These are phyloP conservation scores for Phytophthora constricta DNA, from an alignment of 352 stramenopile genomes.

Conservation along the genomic window DNA sequence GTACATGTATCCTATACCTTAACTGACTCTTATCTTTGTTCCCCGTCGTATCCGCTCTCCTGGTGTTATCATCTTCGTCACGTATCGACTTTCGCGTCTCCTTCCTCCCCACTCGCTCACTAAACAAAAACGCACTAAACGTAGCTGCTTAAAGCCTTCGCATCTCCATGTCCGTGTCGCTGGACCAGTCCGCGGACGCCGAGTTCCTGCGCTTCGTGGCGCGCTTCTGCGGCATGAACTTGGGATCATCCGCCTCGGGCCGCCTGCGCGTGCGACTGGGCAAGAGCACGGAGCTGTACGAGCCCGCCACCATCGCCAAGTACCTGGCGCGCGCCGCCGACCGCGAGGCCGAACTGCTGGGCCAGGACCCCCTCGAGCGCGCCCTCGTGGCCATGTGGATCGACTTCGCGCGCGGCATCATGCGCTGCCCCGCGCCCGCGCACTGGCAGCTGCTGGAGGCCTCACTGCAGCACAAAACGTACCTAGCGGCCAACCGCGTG, in stretches of 20 bases:
- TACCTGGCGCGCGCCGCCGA: slow-evolving; percentile 77
- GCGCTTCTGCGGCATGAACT: slow-evolving; percentile 81
- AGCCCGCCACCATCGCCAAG: slow-evolving; percentile 78
- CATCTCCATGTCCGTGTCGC: slow-evolving; percentile 73
- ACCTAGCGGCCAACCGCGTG: slow-evolving; percentile 68
- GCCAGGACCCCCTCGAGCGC: slow-evolving; percentile 64
- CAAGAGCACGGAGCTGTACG: slow-evolving; percentile 77
- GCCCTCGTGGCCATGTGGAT: slow-evolving; percentile 84
- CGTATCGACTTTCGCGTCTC: no score
- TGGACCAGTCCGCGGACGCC: slow-evolving; percentile 77
- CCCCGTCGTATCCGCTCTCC: not conserved
- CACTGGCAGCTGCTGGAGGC: slow-evolving; percentile 75
- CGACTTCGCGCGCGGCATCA: slow-evolving; percentile 62
- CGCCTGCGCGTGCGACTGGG: slow-evolving; percentile 76
- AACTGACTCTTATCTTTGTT: not conserved
- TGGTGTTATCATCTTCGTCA: not conserved
- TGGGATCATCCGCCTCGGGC: slow-evolving; percentile 72
- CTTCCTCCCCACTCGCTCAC: slow-evolving; percentile 2
- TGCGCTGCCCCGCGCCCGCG: slow-evolving; percentile 45
- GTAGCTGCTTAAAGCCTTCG: no score
- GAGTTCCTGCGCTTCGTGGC: slow-evolving; percentile 85
- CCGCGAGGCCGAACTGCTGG: slow-evolving; percentile 73
- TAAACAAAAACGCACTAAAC: no score
- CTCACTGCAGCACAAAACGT: slow-evolving; percentile 65
- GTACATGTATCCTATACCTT: no score